Conservation (phyloP, 331 rosid genomes). For the Quercus lobata region DNA sequence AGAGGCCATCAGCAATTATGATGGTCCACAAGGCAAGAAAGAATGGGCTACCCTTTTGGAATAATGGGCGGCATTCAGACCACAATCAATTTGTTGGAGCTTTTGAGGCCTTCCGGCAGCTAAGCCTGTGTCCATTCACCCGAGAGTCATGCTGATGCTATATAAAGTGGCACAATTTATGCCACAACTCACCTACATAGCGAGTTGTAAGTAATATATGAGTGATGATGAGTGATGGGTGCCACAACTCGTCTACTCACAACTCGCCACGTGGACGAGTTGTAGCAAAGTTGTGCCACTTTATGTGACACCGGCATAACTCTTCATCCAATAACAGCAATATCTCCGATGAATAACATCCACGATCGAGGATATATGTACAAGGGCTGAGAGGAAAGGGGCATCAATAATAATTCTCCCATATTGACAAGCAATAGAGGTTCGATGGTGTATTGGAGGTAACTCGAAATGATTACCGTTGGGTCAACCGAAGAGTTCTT, state of each 20-base stretch:
- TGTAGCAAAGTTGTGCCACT: too few species aligned
- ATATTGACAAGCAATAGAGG: constrained; percentile 52
- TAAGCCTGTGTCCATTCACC: constrained; percentile 48
- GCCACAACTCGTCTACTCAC: too few species aligned
- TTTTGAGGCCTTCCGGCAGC: constrained; percentile 49
- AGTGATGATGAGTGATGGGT: too few species aligned
- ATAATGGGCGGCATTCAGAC: constrained; percentile 25
- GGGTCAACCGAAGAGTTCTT: constrained; percentile 41
- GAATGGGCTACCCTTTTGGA: constrained; percentile 64
- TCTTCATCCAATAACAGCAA: constrained; percentile 63
- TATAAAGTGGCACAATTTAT: too few species aligned
- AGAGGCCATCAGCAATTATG: constrained; percentile 55
- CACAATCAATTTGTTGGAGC: constrained; percentile 46
- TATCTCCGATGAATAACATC: constrained; percentile 35
- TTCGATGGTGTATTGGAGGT: constrained; percentile 51
- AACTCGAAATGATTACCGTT: constrained; percentile 31
- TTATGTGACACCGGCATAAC: too few species aligned
- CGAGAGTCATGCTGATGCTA: background rate
- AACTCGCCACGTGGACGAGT: rapidly evolving
- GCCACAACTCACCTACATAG: too few species aligned
- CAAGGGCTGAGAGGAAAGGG: constrained; percentile 37
- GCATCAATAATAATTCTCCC: constrained; percentile 56
- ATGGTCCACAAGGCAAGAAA: constrained; percentile 60
- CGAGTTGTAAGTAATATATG: too few species aligned
- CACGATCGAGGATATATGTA: constrained; percentile 48